These are phyloP conservation scores for Sclerotinia sclerotiorum DNA, from an alignment of 2,329 filamentous ascomycete genomes.

Conservation along the genomic window DNA sequence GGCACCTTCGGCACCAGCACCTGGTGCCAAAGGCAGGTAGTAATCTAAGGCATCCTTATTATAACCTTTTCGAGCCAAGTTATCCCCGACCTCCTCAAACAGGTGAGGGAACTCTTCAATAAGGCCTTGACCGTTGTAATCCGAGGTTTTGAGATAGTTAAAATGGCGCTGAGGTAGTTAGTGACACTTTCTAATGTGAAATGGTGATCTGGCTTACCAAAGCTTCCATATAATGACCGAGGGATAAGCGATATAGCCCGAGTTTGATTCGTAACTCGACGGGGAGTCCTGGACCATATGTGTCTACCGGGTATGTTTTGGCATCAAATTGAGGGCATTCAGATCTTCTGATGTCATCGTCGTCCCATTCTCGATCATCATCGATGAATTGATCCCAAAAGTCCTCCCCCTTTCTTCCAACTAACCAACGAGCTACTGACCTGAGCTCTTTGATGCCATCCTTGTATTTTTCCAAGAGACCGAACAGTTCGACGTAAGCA, in stretches of 20 bases:
- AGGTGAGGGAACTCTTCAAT: slow-evolving; percentile 73
- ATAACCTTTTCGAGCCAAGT: slow-evolving; percentile 51
- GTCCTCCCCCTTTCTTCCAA: slow-evolving; percentile 69
- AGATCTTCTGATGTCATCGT: slow-evolving; percentile 65
- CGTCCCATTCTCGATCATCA: slow-evolving; percentile 90
- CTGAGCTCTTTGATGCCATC: slow-evolving; percentile 71
- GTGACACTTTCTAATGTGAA: slow-evolving; percentile 24
- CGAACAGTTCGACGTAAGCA: slow-evolving; percentile 80
- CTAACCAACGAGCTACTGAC: slow-evolving; percentile 74
- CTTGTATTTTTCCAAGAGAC: slow-evolving; percentile 59
- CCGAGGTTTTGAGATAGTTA: slow-evolving; percentile 64
- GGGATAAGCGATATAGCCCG: slow-evolving; percentile 75
- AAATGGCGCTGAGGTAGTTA: slow-evolving; percentile 57
- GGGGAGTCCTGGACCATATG: slow-evolving; percentile 74
- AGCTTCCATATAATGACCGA: slow-evolving; percentile 70
- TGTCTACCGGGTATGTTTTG: slow-evolving; percentile 51
- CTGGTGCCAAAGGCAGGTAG: slow-evolving; percentile 54
- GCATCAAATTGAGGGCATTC: slow-evolving; percentile 61
- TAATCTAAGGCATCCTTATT: slow-evolving; percentile 57
- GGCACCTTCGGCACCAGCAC: slow-evolving; percentile 52
- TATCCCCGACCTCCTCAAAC: slow-evolving; percentile 69
- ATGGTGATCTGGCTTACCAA: slow-evolving; percentile 53
- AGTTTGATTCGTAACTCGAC: slow-evolving; percentile 81
- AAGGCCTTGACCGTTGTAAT: slow-evolving; percentile 48
- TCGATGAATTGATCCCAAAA: slow-evolving; percentile 73